Evolutionary conservation across 257 asterid genomes (phyloP).

Genomic region (Nicotiana paniculata): DNA sequence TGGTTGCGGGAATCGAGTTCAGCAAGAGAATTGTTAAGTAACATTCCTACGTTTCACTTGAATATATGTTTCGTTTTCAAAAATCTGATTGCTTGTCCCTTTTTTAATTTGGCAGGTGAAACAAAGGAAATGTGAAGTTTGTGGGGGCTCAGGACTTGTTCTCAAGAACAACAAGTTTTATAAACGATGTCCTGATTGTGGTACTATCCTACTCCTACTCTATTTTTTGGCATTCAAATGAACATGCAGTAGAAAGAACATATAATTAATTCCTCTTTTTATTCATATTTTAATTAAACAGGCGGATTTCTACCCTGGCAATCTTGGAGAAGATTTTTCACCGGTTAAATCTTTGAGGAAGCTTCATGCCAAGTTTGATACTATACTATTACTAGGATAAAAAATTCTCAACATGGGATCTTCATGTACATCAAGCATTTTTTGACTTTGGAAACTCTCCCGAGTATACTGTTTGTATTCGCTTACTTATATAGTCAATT

Average conservation of each 20-base stretch:
- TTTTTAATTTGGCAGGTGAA: slow-evolving; percentile 38
- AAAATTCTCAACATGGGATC: background rate
- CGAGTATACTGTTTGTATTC: background rate
- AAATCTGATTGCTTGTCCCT: background rate
- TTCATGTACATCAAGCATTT: background rate
- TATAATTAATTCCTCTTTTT: background rate
- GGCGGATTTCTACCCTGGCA: slow-evolving; percentile 98
- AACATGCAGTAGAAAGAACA: no score
- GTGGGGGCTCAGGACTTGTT: slow-evolving; percentile 85
- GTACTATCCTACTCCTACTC: slow-evolving; percentile 20
- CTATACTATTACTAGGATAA: background rate
- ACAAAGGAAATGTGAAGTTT: slow-evolving; percentile 60
- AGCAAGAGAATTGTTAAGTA: slow-evolving; percentile 69
- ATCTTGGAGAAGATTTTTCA: slow-evolving; percentile 88
- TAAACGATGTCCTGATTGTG: slow-evolving; percentile 72
- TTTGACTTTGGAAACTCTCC: background rate
- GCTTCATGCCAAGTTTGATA: background rate
- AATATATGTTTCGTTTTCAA: background rate
- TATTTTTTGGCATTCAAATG: background rate
- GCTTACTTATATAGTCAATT: background rate
- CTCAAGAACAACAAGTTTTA: slow-evolving; percentile 58
- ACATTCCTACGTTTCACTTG: background rate
- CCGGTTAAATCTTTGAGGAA: slow-evolving; percentile 36
- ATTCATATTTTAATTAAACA: slow-evolving; percentile 8
- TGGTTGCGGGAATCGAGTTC: slow-evolving; percentile 87